Base-by-base conservation (phyloP, 805 yeast genomes). In the Clavispora carvajalis region DNA sequence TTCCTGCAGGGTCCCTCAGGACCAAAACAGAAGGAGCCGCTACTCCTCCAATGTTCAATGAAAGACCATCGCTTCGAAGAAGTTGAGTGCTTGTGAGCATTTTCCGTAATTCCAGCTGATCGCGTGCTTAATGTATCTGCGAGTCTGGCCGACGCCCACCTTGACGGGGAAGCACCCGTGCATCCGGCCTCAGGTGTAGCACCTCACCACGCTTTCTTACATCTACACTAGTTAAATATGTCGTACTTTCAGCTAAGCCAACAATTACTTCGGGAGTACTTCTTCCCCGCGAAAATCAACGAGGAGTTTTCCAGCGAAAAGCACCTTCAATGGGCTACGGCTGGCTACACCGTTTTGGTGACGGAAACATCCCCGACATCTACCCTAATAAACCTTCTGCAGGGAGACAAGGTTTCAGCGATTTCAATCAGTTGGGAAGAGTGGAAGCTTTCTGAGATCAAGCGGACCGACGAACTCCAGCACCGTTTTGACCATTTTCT, bases 301-400 rank as follows among this genome's bases (percentile, higher is more conserved):
- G 34, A 17, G 13, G 29, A 12, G 3, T 22, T 34, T 10, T 22
- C 28, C 28, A 10, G 25, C 23, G 37, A 36, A 25, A 25, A 26
- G 11, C 38, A 36, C 33, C 23, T 8, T 33, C 35, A 37, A 19
- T 37, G 40, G 40, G 9, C 31, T 3, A 33, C 31, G 2, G 36
- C 23, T 3, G 16, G 12, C n/a, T 15, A 13, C 18, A 31, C 40
- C 4, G 23, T 37, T 11, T 5, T 28, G 23, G 12, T 37, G 16
- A 23, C 23, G 3, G 36, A 37, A n/a, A 17, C 25, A 4, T 18
- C 36, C 13, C 21, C 35, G 21, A 18, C 24, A 3, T 9, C 26
- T 16, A 31, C 40, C 12, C 22, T 37, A 2, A 18, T 37, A 31
- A 37, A 24, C 36, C 23, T 37, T 16, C 23, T 37, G 19, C 16